phyloP scores from a whole-genome alignment of 805 yeast genomes.

The Blastobotrys attinorum region DNA sequence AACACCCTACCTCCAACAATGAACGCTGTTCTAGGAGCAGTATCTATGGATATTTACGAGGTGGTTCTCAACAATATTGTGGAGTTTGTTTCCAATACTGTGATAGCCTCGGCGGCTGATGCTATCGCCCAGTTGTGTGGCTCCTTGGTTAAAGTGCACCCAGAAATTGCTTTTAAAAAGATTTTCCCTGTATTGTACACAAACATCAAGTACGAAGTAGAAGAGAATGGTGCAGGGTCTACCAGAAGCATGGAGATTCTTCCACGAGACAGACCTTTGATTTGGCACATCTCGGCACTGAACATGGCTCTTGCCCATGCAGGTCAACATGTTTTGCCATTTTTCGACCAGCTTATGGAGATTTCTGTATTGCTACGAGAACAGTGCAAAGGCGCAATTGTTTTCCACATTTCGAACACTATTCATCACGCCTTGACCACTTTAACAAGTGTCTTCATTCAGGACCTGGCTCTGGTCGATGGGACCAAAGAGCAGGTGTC shows the following conservation, averaged over 20 bases:
- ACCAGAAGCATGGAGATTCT: constrained; percentile 56
- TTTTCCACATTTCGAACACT: constrained; percentile 53
- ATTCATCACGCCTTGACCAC: constrained; percentile 61
- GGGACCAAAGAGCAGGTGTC: constrained; percentile 9
- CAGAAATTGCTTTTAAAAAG: constrained; percentile 38
- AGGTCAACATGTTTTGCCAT: constrained; percentile 39
- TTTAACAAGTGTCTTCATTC: constrained; percentile 42
- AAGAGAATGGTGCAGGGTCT: constrained; percentile 74
- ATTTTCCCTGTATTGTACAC: constrained; percentile 40
- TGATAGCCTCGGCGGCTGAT: constrained; percentile 50
- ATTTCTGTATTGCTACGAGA: constrained; percentile 38
- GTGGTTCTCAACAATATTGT: constrained; percentile 23
- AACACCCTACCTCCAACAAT: constrained; percentile 30
- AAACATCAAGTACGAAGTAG: constrained; percentile 56
- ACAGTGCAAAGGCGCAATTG: constrained; percentile 55
- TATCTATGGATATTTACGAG: constrained; percentile 25
- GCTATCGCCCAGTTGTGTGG: constrained; percentile 68
- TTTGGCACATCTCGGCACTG: constrained; percentile 61
- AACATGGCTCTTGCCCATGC: constrained; percentile 68
- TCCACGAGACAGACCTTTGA: constrained; percentile 71
- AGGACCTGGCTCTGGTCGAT: constrained; percentile 17
- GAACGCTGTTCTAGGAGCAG: constrained; percentile 28
- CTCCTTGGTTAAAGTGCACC: constrained; percentile 58
- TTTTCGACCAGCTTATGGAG: constrained; percentile 39
- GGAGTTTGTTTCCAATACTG: constrained; percentile 52